These are phyloP conservation scores for Botryosphaeria dothidea DNA, from an alignment of 2,329 filamentous ascomycete genomes.

Conservation along the genomic window DNA sequence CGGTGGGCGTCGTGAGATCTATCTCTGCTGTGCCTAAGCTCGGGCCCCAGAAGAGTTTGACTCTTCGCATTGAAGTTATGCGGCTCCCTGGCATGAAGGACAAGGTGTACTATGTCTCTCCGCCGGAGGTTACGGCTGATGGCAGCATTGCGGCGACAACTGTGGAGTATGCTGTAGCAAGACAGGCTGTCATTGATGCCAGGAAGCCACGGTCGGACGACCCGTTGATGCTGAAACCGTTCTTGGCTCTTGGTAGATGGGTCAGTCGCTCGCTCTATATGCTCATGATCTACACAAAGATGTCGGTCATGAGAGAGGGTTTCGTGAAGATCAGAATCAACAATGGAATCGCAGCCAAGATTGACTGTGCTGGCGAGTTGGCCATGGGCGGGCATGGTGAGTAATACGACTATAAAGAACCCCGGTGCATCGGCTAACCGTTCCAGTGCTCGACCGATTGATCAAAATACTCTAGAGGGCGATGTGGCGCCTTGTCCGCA, in stretches of 20 bases:
- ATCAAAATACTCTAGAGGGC: neutral
- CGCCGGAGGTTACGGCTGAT: neutral
- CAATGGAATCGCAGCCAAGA: neutral
- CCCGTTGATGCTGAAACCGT: neutral
- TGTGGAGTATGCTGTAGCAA: neutral
- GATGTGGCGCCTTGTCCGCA: neutral
- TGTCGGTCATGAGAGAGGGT: conserved; percentile 9
- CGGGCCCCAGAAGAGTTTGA: neutral
- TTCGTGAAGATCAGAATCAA: neutral
- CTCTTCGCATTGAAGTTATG: conserved; percentile 8
- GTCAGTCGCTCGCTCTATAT: neutral
- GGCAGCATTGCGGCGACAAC: neutral
- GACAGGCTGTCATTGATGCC: neutral
- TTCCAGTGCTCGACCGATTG: neutral
- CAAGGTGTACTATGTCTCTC: neutral
- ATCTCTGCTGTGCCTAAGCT: conserved; percentile 12
- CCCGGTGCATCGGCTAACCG: neutral
- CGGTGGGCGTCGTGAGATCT: neutral
- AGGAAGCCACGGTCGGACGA: neutral
- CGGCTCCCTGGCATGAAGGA: conserved; percentile 3
- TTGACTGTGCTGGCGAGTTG: conserved; percentile 1
- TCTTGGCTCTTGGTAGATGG: neutral
- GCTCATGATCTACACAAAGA: conserved; percentile 12
- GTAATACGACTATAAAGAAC: neutral
- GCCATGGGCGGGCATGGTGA: neutral